phyloP scores from a whole-genome alignment of 2,329 filamentous ascomycete species.

The Trichoderma harzianum region DNA sequence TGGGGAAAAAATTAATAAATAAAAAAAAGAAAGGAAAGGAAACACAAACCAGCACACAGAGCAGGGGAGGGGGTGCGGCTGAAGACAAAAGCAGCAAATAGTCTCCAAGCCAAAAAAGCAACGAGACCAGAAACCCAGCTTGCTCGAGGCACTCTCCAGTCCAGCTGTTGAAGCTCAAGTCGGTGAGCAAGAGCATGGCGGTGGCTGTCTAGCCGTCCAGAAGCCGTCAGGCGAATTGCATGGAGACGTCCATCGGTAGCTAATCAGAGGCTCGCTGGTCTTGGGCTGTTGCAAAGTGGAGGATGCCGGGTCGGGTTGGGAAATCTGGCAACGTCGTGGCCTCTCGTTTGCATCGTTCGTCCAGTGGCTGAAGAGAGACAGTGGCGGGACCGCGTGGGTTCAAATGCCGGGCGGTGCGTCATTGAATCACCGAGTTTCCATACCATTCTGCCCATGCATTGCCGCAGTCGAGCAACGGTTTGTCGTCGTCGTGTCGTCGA shows the following conservation, averaged over 20 bases:
- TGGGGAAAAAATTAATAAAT: neutral
- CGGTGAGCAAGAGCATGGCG: conserved; percentile 7
- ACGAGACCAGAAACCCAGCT: neutral
- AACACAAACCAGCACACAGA: neutral
- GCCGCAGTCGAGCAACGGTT: neutral
- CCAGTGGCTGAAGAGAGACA: neutral
- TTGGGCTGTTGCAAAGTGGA: neutral
- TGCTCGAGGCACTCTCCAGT: conserved; percentile 6
- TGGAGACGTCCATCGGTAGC: neutral
- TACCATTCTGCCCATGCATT: neutral
- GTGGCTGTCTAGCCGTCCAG: neutral
- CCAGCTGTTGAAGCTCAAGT: conserved; percentile 2
- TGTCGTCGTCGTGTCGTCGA: neutral
- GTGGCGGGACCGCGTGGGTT: neutral
- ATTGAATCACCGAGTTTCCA: neutral
- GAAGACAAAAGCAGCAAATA: neutral
- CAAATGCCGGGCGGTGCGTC: conserved; percentile 7
- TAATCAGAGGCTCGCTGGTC: neutral
- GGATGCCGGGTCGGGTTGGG: neutral
- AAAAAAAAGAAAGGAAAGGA: neutral
- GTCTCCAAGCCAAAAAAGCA: neutral
- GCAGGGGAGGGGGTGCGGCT: neutral
- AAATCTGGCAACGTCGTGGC: conserved; percentile 8
- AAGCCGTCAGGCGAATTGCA: conserved; percentile 2
- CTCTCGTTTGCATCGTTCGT: conserved; percentile 1